Percentiles rank a stretch among this genome's conserved stretches.
Evolutionary conservation across 2,329 filamentous ascomycete genomes (phyloP).

Genomic region (Fusarium concolor): DNA sequence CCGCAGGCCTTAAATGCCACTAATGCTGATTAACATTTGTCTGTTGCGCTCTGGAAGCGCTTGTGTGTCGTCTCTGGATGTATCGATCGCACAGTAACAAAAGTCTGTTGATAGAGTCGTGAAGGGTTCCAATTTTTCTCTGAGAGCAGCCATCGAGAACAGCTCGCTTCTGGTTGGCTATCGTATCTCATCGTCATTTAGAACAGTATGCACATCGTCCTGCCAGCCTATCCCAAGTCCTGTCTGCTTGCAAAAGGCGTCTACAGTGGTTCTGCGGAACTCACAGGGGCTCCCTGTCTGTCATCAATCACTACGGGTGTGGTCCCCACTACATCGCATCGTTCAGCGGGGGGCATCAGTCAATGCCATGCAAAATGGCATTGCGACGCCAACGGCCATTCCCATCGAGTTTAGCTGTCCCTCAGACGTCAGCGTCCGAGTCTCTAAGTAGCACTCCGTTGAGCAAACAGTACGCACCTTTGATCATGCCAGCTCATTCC

Average conservation of each 20-base stretch:
- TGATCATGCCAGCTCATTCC: conserved; percentile 47
- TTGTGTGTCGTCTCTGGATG: conserved; percentile 6
- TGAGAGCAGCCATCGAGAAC: not conserved
- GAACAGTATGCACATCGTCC: conserved; percentile 20
- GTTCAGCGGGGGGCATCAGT: conserved; percentile 42
- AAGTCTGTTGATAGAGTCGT: not conserved
- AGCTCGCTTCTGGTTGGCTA: not conserved
- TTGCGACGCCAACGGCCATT: conserved; percentile 47
- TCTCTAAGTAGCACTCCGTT: conserved; percentile 35
- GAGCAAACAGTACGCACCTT: conserved; percentile 43
- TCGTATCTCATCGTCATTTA: not conserved
- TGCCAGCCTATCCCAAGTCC: conserved; percentile 16
- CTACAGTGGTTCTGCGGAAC: conserved; percentile 38
- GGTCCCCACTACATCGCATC: conserved; percentile 42
- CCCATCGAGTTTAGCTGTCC: conserved; percentile 45
- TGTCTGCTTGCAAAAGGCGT: conserved; percentile 14
- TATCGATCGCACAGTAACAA: conserved; percentile 2
- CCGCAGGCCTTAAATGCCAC: conserved; percentile 18
- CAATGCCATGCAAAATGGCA: conserved; percentile 47
- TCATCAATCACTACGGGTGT: conserved; percentile 43
- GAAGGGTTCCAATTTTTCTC: not conserved
- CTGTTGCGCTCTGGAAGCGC: conserved; percentile 20
- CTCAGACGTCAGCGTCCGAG: conserved; percentile 45
- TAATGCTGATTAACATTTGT: conserved; percentile 31
- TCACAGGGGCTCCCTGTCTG: conserved; percentile 47